A percentile compares a stretch with the other conserved stretches of the same genome.
phyloP scores from a whole-genome alignment of 805 yeast species.

The Teunomyces barrocoloradensis region DNA sequence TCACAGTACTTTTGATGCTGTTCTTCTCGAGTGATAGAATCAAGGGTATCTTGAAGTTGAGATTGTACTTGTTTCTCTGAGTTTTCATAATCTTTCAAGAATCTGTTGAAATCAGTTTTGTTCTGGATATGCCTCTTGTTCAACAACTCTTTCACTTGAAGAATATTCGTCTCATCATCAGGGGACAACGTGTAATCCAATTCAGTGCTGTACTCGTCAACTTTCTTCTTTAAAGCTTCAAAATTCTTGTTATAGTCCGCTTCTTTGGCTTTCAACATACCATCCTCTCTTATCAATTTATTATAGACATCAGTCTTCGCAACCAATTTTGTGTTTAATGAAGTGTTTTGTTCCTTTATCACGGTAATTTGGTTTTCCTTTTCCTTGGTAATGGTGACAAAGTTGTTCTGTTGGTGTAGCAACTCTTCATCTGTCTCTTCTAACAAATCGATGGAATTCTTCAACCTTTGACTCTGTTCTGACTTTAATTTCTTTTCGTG shows the following conservation, averaged over 20 bases:
- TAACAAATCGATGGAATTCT: conserved; percentile 44
- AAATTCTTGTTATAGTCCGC: conserved; percentile 25
- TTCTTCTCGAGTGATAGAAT: conserved; percentile 36
- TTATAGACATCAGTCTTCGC: conserved; percentile 22
- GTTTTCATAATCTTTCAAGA: conserved; percentile 1
- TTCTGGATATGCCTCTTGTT: neutral
- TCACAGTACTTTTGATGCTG: conserved; percentile 42
- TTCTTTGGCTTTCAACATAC: conserved; percentile 50
- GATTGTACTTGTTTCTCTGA: conserved; percentile 10
- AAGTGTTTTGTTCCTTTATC: conserved; percentile 3
- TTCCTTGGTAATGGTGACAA: conserved; percentile 19
- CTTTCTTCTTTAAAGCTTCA: neutral
- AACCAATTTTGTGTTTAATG: conserved; percentile 18
- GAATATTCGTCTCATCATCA: neutral
- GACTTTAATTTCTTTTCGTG: conserved; percentile 44
- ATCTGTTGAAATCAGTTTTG: neutral
- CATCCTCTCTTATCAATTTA: conserved; percentile 47
- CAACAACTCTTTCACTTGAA: neutral
- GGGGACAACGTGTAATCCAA: neutral
- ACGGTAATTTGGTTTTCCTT: conserved; percentile 14
- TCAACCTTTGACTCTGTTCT: conserved; percentile 53
- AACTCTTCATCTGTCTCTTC: conserved; percentile 38
- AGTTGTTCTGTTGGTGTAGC: conserved; percentile 27
- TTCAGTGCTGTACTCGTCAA: neutral
- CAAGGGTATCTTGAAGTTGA: conserved; percentile 14